Percentiles rank a stretch among this genome's conserved stretches.
These are phyloP conservation scores for Globisporangium iwayamae DNA, from an alignment of 352 stramenopile species.

Conservation along the genomic window DNA sequence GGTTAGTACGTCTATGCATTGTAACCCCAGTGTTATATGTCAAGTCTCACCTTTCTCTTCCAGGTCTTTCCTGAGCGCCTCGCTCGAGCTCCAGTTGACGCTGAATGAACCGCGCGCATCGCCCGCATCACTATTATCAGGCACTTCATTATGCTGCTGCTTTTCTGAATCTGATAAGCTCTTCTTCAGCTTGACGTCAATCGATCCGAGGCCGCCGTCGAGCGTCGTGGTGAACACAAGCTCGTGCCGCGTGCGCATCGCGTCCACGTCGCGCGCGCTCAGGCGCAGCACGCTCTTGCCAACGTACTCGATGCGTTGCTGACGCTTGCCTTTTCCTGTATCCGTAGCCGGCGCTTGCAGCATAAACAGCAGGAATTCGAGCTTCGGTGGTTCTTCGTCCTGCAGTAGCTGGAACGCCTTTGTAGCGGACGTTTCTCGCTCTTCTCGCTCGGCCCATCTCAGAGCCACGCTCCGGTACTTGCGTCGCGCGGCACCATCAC, in stretches of 20 bases:
- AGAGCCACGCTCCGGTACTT: constrained; percentile 23
- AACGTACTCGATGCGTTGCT: constrained; percentile 31
- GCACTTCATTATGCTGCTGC: neutral
- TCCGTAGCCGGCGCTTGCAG: neutral
- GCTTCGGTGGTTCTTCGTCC: neutral
- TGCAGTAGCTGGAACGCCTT: constrained; percentile 17
- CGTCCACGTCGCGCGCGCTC: constrained; percentile 34
- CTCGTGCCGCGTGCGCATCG: constrained; percentile 32
- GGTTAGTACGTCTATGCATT: neutral
- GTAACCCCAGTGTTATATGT: too few species aligned
- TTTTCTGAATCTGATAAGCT: neutral
- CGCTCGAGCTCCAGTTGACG: constrained; percentile 55
- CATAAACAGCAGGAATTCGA: constrained; percentile 40
- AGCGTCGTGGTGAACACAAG: constrained; percentile 44
- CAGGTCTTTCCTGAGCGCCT: constrained; percentile 44
- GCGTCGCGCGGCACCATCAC: neutral
- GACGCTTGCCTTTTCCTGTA: neutral
- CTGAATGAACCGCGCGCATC: constrained; percentile 27
- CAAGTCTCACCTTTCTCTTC: constrained; percentile 30
- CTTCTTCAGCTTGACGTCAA: constrained; percentile 38
- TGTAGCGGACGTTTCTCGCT: neutral
- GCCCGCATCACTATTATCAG: neutral
- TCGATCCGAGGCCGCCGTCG: constrained; percentile 21
- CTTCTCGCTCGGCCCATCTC: constrained; percentile 24
- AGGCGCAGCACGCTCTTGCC: constrained; percentile 27